Percentiles rank a stretch among this genome's conserved stretches.
These are phyloP conservation scores for Hypericum perforatum DNA, from an alignment of 345 rosid species.

Conservation along the genomic window DNA sequence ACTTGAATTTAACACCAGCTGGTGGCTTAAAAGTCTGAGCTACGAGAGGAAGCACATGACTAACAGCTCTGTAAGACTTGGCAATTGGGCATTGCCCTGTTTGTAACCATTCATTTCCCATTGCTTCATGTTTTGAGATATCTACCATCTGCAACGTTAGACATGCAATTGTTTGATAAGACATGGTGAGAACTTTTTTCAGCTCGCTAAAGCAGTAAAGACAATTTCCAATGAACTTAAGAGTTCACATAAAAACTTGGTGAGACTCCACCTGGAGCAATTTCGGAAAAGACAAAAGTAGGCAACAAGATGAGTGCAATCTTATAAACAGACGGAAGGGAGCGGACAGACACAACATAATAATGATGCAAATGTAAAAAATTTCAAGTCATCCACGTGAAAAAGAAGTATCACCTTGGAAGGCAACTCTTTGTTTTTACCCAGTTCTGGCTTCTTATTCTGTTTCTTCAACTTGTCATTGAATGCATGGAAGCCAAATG, in stretches of 20 bases:
- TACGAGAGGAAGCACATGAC: constrained; percentile 61
- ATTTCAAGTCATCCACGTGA: too few relatives aligned
- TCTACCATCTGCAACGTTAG: constrained; percentile 35
- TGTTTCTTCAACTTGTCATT: constrained; percentile 58
- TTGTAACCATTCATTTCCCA: constrained; percentile 67
- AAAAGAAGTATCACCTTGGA: constrained; percentile 40
- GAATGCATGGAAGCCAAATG: constrained; percentile 64
- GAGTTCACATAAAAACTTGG: too few relatives aligned
- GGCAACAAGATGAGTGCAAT: too few relatives aligned
- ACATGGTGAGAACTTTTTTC: too few relatives aligned
- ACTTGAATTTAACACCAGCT: constrained; percentile 50
- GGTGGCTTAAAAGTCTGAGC: constrained; percentile 55
- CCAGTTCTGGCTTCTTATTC: constrained; percentile 44
- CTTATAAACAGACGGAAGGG: too few relatives aligned
- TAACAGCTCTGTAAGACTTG: constrained; percentile 70
- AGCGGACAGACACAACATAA: too few relatives aligned
- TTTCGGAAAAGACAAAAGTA: too few relatives aligned
- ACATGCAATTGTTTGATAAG: background rate
- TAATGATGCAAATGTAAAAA: too few relatives aligned
- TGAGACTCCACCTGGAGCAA: too few relatives aligned
- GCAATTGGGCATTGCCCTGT: constrained; percentile 84
- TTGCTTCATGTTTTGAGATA: constrained; percentile 53
- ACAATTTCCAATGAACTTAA: too few relatives aligned
- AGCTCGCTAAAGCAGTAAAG: too few relatives aligned
- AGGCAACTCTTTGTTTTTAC: constrained; percentile 35